These are phyloP conservation scores for Panicum hallii DNA, from an alignment of 202 grass and related monocot genomes.

Conservation along the genomic window DNA sequence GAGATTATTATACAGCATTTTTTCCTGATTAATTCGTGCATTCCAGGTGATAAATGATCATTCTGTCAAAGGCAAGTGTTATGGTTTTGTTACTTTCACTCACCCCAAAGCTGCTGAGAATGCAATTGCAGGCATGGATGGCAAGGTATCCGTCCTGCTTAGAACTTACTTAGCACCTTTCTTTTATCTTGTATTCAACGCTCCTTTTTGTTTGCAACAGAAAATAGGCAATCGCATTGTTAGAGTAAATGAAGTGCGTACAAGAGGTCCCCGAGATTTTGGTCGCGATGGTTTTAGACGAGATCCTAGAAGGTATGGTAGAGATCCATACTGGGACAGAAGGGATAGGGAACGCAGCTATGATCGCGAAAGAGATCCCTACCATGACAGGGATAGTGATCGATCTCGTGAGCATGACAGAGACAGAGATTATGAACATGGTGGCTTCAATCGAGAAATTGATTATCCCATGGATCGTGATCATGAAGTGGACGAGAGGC, in stretches of 20 bases:
- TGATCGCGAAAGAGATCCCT: slow-evolving; percentile 64
- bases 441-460: slow-evolving; percentile 60
- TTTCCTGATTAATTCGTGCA: slow-evolving; percentile 35
- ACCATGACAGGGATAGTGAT: slow-evolving; percentile 69
- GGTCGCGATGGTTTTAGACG: slow-evolving; percentile 71
- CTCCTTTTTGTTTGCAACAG: slow-evolving; percentile 50
- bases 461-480: slow-evolving; percentile 65
- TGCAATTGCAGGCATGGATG: slow-evolving; percentile 85
- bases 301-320: slow-evolving; percentile 65
- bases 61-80: slow-evolving; percentile 83
- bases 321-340: slow-evolving; percentile 60
- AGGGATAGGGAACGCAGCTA: slow-evolving; percentile 78
- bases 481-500: slow-evolving; percentile 64
- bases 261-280: slow-evolving; percentile 70
- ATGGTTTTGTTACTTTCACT: slow-evolving; percentile 86
- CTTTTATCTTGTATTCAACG: slow-evolving; percentile 32
- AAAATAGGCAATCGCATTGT: slow-evolving; percentile 78
- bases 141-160: slow-evolving; percentile 62
- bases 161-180: slow-evolving; percentile 10
- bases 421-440: slow-evolving; percentile 73
- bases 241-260: slow-evolving; percentile 86
- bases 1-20: slow-evolving; percentile 9
- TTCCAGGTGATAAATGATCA: slow-evolving; percentile 94
- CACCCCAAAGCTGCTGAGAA: slow-evolving; percentile 74
- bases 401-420: slow-evolving; percentile 67